Evolutionary conservation across 2,329 filamentous ascomycete species (phyloP).

Genomic region (Didymella segeticola): DNA sequence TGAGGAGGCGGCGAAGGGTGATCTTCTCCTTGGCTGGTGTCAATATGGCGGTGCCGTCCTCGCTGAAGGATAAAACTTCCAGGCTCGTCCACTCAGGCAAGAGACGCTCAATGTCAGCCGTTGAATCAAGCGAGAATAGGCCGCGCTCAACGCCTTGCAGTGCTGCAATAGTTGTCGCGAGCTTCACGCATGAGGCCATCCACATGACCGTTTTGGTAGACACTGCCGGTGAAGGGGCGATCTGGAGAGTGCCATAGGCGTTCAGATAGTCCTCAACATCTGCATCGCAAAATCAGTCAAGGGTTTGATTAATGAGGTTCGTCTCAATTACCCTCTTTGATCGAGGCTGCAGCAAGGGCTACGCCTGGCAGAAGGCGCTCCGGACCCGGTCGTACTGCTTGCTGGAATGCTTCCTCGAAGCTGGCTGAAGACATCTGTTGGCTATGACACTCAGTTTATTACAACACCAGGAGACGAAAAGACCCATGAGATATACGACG

Average conservation of each 20-base stretch:
- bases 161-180: conserved; percentile 34
- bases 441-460: no score
- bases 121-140: conserved; percentile 33
- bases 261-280: conserved; percentile 21
- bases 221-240: conserved; percentile 24
- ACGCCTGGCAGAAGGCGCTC: conserved; percentile 29
- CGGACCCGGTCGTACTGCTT: conserved; percentile 24
- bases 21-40: conserved; percentile 26
- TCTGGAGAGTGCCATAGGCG: conserved; percentile 24
- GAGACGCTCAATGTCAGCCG: conserved; percentile 28
- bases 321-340: conserved; percentile 18
- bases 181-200: conserved; percentile 42
- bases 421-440: conserved; percentile 19
- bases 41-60: conserved; percentile 19
- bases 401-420: conserved; percentile 25
- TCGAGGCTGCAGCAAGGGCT: conserved; percentile 30
- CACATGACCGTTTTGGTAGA: conserved; percentile 35
- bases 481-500: no score
- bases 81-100: conserved; percentile 34
- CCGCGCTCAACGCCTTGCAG: conserved; percentile 42
- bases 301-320: no score
- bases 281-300: neutral
- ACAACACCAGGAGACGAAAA: neutral
- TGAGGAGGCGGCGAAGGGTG: conserved; percentile 32
- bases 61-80: conserved; percentile 25